Evolutionary conservation across 768 basidiomycete species (phyloP).

Genomic region (Lactarius sanguifluus): DNA sequence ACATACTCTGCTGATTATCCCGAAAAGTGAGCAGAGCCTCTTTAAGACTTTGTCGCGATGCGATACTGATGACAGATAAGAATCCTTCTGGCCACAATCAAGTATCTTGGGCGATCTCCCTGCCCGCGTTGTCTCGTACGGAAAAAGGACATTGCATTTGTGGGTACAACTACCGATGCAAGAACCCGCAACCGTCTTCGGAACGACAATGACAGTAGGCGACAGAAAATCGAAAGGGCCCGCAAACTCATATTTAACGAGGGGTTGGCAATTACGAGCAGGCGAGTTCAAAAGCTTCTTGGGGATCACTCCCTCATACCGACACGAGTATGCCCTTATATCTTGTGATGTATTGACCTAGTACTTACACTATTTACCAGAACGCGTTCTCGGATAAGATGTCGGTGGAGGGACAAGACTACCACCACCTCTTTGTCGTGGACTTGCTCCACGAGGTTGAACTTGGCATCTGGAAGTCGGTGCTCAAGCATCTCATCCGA

Average conservation of each 20-base stretch:
- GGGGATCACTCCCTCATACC: background rate
- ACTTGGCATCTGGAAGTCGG: constrained; percentile 40
- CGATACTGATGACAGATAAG: constrained; percentile 26
- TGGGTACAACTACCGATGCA: too few species aligned
- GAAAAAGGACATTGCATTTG: background rate
- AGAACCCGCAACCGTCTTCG: too few species aligned
- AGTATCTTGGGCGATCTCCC: background rate
- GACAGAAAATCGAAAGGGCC: too few species aligned
- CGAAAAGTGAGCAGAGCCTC: constrained; percentile 31
- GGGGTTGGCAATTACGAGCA: too few species aligned
- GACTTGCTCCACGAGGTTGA: constrained; percentile 46
- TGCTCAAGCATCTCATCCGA: constrained; percentile 41
- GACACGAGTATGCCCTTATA: too few species aligned
- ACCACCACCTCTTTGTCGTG: constrained; percentile 33
- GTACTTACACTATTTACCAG: background rate
- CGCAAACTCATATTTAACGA: too few species aligned
- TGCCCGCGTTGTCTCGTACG: background rate
- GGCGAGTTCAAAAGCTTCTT: background rate
- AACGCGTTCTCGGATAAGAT: background rate
- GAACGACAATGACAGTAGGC: too few species aligned
- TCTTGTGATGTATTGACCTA: too few species aligned
- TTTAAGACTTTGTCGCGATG: background rate
- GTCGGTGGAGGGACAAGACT: background rate
- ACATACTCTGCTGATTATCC: constrained; percentile 33
- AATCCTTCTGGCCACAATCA: constrained; percentile 29